These are phyloP conservation scores for Phytopythium ostracodes DNA, from an alignment of 352 stramenopile species.

Conservation along the genomic window DNA sequence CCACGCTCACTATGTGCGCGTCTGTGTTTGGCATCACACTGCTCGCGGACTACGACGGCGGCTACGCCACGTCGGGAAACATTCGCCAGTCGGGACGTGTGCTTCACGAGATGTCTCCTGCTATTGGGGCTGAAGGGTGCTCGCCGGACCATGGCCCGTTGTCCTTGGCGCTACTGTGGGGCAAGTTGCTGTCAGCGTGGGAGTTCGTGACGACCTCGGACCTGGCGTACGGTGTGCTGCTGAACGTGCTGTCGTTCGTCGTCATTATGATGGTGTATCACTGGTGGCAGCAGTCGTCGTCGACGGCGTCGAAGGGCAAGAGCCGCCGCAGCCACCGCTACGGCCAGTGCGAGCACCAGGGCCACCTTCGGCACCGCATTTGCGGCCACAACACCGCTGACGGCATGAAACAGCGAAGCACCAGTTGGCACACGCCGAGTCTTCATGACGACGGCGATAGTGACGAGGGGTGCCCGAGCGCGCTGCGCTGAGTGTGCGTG, in stretches of 20 bases:
- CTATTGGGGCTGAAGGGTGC: constrained; percentile 25
- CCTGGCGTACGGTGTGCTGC: constrained; percentile 52
- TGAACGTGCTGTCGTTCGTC: constrained; percentile 73
- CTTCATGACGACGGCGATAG: neutral
- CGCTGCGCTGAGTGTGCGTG: neutral
- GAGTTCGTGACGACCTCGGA: constrained; percentile 54
- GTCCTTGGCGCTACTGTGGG: constrained; percentile 31
- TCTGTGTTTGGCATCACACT: constrained; percentile 80
- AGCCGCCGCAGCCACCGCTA: neutral
- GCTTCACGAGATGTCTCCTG: constrained; percentile 47
- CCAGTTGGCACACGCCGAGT: constrained; percentile 5
- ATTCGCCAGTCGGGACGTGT: constrained; percentile 56
- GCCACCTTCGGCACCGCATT: neutral
- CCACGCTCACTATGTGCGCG: constrained; percentile 60
- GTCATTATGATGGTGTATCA: constrained; percentile 64
- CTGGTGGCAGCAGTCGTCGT: constrained; percentile 36
- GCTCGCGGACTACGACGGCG: constrained; percentile 52
- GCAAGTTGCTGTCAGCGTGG: constrained; percentile 38
- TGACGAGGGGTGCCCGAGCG: neutral
- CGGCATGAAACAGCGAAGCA: constrained; percentile 1
- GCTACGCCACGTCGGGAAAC: constrained; percentile 23
- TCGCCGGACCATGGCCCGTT: constrained; percentile 12
- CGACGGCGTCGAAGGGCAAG: constrained; percentile 1
- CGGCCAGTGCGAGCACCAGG: neutral
- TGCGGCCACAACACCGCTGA: neutral